A percentile compares a stretch with the other conserved stretches of the same genome.
phyloP scores from a whole-genome alignment of 805 yeast species.

The Metschnikowia bowlesiae region DNA sequence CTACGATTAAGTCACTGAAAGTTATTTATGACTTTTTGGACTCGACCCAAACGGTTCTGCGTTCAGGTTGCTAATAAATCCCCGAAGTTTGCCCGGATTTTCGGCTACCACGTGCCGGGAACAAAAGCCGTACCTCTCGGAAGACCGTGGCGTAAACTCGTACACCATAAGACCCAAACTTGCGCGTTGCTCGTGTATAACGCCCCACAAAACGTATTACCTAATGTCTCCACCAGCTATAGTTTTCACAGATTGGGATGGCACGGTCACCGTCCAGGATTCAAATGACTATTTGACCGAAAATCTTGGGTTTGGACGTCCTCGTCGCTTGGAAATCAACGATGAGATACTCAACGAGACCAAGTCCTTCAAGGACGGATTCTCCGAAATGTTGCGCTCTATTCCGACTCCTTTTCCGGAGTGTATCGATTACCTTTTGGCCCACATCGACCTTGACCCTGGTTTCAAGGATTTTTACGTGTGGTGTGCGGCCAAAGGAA shows the following conservation, averaged over 20 bases:
- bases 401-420: slow-evolving; percentile 71
- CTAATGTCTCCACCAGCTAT: slow-evolving; percentile 50
- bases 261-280: slow-evolving; percentile 93
- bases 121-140: background rate
- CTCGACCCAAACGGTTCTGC: no score
- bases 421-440: slow-evolving; percentile 66
- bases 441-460: slow-evolving; percentile 74
- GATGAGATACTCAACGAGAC: slow-evolving; percentile 66
- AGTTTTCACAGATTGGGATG: slow-evolving; percentile 96
- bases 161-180: slow-evolving; percentile 31
- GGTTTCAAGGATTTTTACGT: slow-evolving; percentile 80
- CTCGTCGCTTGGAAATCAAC: slow-evolving; percentile 61
- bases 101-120: no score
- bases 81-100: no score
- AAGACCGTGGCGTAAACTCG: background rate
- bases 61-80: no score
- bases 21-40: no score
- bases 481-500: slow-evolving; percentile 67
- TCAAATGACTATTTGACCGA: slow-evolving; percentile 92
- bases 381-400: slow-evolving; percentile 78
- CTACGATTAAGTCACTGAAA: no score
- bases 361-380: slow-evolving; percentile 76
- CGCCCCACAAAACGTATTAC: background rate
- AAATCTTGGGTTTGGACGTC: slow-evolving; percentile 77
- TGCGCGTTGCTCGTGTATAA: slow-evolving; percentile 58